Evolutionary conservation across 768 basidiomycete species (phyloP).

Genomic region (Auriscalpium vulgare): DNA sequence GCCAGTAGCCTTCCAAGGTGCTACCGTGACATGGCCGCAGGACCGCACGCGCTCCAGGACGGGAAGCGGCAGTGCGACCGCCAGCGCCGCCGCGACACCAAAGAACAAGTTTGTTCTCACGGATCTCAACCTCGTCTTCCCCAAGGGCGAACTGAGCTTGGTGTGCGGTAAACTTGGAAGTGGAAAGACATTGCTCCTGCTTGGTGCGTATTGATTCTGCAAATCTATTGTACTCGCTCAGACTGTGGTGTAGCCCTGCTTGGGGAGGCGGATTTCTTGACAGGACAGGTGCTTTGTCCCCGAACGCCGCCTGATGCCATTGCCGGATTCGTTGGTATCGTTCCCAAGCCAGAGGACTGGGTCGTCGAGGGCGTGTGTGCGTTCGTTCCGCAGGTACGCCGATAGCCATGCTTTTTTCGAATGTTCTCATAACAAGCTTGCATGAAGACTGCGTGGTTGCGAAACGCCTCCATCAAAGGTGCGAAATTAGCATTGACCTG

Average conservation of each 20-base stretch:
- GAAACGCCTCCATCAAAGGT: slow-evolving; percentile 62
- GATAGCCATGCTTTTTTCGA: slow-evolving; percentile 13
- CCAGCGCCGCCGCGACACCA: slow-evolving; percentile 65
- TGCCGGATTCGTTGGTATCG: slow-evolving; percentile 43
- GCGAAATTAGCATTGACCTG: background rate
- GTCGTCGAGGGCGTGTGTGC: slow-evolving; percentile 71
- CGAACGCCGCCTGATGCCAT: slow-evolving; percentile 78
- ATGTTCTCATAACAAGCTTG: slow-evolving; percentile 1
- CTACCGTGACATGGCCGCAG: slow-evolving; percentile 87
- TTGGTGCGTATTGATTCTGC: slow-evolving; percentile 32
- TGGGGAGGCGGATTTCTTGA: slow-evolving; percentile 79
- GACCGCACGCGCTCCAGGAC: slow-evolving; percentile 39
- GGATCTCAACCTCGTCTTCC: slow-evolving; percentile 75
- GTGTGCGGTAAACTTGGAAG: slow-evolving; percentile 87
- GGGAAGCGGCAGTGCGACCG: slow-evolving; percentile 31
- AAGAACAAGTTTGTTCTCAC: slow-evolving; percentile 70
- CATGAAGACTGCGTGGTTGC: slow-evolving; percentile 49
- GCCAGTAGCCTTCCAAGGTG: slow-evolving; percentile 69
- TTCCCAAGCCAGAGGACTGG: slow-evolving; percentile 55
- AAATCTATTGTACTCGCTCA: background rate
- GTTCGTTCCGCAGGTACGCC: slow-evolving; percentile 70
- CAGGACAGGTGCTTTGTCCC: slow-evolving; percentile 77
- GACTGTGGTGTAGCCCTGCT: slow-evolving; percentile 48
- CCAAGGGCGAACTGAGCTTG: slow-evolving; percentile 68
- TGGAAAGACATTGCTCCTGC: slow-evolving; percentile 81